These are phyloP conservation scores for Cudoniella acicularis DNA, from an alignment of 495 filamentous ascomycete species.

Conservation along the genomic window DNA sequence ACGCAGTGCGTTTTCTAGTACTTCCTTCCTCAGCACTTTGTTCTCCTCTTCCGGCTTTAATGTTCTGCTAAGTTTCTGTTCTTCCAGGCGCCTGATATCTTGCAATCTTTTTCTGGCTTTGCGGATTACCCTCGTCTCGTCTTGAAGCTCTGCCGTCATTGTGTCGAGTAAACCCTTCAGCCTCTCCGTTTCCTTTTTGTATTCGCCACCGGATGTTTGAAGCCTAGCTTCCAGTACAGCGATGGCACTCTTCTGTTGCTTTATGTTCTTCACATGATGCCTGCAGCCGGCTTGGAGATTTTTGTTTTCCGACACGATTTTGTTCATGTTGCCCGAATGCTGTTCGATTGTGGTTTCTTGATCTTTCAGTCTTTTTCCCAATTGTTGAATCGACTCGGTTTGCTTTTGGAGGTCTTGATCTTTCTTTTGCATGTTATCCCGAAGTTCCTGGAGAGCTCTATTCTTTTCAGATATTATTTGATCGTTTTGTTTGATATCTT, in stretches of 20 bases:
- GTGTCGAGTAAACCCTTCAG: not conserved
- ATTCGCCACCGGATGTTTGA: not conserved
- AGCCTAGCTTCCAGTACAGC: not conserved
- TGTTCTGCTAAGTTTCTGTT: not conserved
- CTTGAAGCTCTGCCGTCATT: not conserved
- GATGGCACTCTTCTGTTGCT: not conserved
- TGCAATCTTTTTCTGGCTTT: no score
- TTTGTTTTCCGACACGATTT: not conserved
- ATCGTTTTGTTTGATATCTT: no score
- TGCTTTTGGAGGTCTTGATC: not conserved
- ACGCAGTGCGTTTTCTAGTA: not conserved
- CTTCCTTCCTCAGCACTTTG: not conserved
- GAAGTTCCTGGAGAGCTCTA: no score
- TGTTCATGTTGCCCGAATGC: not conserved
- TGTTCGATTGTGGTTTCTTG: not conserved
- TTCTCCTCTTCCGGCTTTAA: not conserved
- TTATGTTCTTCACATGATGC: not conserved
- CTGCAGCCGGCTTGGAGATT: not conserved
- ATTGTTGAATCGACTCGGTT: not conserved
- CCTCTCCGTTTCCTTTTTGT: not conserved
- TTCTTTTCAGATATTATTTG: no score
- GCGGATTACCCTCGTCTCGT: no score
- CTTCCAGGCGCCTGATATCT: not conserved
- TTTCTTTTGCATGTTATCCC: not conserved
- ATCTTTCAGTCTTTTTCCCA: not conserved